These are phyloP conservation scores for Aspergillus ostianus DNA, from an alignment of 495 filamentous ascomycete genomes.

Conservation along the genomic window DNA sequence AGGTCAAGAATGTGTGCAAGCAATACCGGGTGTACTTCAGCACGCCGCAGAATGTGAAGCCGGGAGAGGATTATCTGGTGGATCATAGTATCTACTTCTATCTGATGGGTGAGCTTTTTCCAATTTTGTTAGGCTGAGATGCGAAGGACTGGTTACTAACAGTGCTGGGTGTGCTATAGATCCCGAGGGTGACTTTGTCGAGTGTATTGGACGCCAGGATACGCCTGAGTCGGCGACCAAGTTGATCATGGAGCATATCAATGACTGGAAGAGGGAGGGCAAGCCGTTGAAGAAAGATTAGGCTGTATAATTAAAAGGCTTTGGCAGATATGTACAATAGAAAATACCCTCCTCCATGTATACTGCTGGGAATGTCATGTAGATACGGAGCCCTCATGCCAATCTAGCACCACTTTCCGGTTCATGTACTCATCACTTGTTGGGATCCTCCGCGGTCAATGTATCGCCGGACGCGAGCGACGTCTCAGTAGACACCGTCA, in stretches of 20 bases:
- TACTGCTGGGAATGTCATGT: background rate
- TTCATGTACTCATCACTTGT: background rate
- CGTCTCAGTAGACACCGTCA: background rate
- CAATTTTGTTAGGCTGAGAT: background rate
- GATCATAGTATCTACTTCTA: slow-evolving; percentile 99
- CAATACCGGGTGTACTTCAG: slow-evolving; percentile 96
- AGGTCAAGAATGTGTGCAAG: slow-evolving; percentile 89
- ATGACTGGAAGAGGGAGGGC: slow-evolving; percentile 74
- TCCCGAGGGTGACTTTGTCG: slow-evolving; percentile 96
- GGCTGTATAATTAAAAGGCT: slow-evolving; percentile 5
- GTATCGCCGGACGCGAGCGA: background rate
- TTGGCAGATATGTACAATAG: slow-evolving; percentile 34
- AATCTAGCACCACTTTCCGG: too few relatives aligned
- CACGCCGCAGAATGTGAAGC: slow-evolving; percentile 81
- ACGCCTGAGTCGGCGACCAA: slow-evolving; percentile 81
- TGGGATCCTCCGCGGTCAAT: background rate
- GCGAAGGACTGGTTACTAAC: slow-evolving; percentile 6
- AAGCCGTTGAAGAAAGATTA: slow-evolving; percentile 44
- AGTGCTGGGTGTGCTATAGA: slow-evolving; percentile 45
- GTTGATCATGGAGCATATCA: slow-evolving; percentile 82
- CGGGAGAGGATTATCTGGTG: slow-evolving; percentile 94
- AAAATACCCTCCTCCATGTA: slow-evolving; percentile 31
- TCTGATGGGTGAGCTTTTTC: slow-evolving; percentile 70
- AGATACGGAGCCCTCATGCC: background rate
- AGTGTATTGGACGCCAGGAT: slow-evolving; percentile 93